Evolutionary conservation across 164 flowering plant species (phyloP), one percentile per base, ranked within the genome.

Genomic region (Kalanchoe fedtschenkoi): DNA sequence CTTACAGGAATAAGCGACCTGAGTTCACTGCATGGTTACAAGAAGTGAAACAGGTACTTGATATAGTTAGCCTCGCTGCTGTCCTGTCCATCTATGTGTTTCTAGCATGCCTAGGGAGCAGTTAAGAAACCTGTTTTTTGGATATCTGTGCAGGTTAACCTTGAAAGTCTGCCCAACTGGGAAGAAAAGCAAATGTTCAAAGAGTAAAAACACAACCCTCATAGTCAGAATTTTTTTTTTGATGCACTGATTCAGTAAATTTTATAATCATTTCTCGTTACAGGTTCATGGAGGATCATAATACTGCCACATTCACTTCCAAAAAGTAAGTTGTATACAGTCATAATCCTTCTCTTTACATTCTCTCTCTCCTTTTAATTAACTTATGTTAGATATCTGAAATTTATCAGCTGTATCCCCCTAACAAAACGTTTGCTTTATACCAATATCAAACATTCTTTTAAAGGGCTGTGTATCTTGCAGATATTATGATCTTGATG

Each of bases 241-340:
- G 14, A 62, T 58, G 15, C 7, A 17, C 34, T 53, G 24, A 39
- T 15, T 29, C 13, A 51, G 19, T 33, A 14, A 6, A 19, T 26
- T 39, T 60, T 43, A 0, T 30, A 44, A 43, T 17, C 17, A 46
- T 39, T 13, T 58, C 11, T 16, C 35, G 64, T 6, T 65, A 26
- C 96, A 95, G 99, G 64, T 95, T 87, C 73, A 95, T 95, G 99
- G 99, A 95, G 81, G 99, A 95, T 69, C 93, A 95, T 71, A 95
- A 91, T 61, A 95, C 99, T 61, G 95, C 95, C 60, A 95, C 99
- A 0, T 91, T 95, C 72, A 92, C 95, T 66, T 91, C 96, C 22
- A 95, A 91, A 81, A 95, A 95, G 99, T 95, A 75, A 84, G 89
- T 24, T 14, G 35, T 21, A 0, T 21, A 0, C 47, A n/a, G 19